A percentile compares a stretch with the other conserved stretches of the same genome.
phyloP scores from a whole-genome alignment of 352 stramenopile genomes.

The Pythium coloratum region DNA sequence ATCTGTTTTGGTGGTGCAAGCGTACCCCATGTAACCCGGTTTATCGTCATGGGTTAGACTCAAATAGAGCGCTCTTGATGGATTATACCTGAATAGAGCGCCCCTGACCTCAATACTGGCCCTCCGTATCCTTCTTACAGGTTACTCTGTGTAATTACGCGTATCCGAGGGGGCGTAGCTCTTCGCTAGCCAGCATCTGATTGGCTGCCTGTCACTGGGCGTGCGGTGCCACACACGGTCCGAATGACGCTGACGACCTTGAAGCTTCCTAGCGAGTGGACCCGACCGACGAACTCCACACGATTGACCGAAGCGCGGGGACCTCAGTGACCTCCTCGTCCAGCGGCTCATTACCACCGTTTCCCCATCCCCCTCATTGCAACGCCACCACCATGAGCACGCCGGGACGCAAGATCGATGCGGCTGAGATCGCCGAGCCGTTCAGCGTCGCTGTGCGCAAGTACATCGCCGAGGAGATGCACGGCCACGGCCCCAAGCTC shows the following conservation, averaged over 20 bases:
- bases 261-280: conserved; percentile 5
- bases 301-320: not conserved
- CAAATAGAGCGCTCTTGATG: too few species aligned
- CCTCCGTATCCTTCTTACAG: not conserved
- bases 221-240: conserved; percentile 18
- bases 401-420: conserved; percentile 66
- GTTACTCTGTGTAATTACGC: conserved; percentile 5
- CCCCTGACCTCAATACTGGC: not conserved
- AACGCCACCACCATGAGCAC: conserved; percentile 13
- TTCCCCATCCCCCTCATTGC: conserved; percentile 5
- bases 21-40: not conserved
- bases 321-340: not conserved
- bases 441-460: conserved; percentile 84
- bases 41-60: not conserved
- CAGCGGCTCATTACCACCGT: conserved; percentile 20
- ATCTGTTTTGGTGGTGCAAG: conserved; percentile 22
- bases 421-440: conserved; percentile 78
- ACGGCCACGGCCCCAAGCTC: conserved; percentile 81
- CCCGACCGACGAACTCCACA: conserved; percentile 4
- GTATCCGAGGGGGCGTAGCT: not conserved
- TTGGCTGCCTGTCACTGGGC: conserved; percentile 5
- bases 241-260: conserved; percentile 7
- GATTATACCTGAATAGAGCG: not conserved
- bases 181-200: conserved; percentile 1
- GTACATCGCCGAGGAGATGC: conserved; percentile 80